These are phyloP conservation scores for Flaveria trinervia DNA, from an alignment of 129 eudicot genomes.

Conservation along the genomic window DNA sequence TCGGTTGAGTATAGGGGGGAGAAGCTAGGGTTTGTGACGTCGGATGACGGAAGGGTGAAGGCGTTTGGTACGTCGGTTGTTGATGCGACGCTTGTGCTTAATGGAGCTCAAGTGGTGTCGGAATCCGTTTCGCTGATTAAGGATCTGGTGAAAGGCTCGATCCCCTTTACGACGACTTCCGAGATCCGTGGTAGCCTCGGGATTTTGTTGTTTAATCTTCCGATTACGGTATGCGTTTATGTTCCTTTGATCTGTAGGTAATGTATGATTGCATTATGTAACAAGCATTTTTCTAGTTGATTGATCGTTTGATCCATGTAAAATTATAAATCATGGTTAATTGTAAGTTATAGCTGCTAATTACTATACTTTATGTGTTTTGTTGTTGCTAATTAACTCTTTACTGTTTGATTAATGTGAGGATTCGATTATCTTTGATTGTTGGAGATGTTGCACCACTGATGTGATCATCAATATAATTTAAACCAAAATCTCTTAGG, in stretches of 20 bases:
- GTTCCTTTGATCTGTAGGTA: not conserved
- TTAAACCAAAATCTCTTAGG: not conserved
- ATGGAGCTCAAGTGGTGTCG: slow-evolving; percentile 53
- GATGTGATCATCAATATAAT: not conserved
- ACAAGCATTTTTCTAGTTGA: not conserved
- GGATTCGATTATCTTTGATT: not conserved
- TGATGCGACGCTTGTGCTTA: slow-evolving; percentile 62
- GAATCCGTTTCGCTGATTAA: slow-evolving; percentile 56
- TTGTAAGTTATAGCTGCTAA: slow-evolving; percentile 13
- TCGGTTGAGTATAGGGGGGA: slow-evolving; percentile 71
- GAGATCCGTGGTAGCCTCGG: slow-evolving; percentile 57
- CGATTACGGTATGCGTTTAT: slow-evolving; percentile 56
- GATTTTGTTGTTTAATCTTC: slow-evolving; percentile 45
- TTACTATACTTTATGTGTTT: not conserved
- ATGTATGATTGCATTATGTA: slow-evolving; percentile 2
- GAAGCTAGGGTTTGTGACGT: slow-evolving; percentile 68
- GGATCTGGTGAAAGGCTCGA: slow-evolving; percentile 63
- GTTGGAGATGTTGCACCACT: slow-evolving; percentile 6
- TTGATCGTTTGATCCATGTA: not conserved
- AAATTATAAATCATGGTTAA: not conserved
- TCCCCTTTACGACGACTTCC: slow-evolving; percentile 63
- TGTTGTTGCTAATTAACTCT: not conserved
- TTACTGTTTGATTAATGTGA: not conserved
- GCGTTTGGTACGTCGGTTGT: slow-evolving; percentile 60
- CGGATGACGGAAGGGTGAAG: slow-evolving; percentile 54